These are phyloP conservation scores for Coniosporium tulheliwenetii DNA, from an alignment of 2,329 filamentous ascomycete species.

Conservation along the genomic window DNA sequence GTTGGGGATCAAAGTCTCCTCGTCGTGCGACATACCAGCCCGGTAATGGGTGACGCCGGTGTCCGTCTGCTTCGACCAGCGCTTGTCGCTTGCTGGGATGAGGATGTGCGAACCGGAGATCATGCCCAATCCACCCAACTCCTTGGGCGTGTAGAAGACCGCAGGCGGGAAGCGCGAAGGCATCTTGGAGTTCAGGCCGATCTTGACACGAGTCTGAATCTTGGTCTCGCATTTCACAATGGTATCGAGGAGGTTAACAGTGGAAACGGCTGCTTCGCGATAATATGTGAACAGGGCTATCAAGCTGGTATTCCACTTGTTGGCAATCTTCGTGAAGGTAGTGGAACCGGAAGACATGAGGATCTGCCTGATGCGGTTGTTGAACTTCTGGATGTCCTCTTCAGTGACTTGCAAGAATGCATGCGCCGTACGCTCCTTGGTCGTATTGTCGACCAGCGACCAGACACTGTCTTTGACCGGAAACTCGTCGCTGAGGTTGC, in stretches of 20 bases:
- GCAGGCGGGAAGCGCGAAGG: conserved; percentile 95
- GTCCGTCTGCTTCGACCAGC: conserved; percentile 97
- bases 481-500: conserved; percentile 93
- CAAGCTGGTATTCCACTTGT: conserved; percentile 98
- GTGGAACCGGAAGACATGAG: conserved; percentile 99
- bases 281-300: conserved; percentile 98
- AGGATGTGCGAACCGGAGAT: conserved; percentile 97
- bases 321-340: conserved; percentile 98
- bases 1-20: conserved; percentile 94
- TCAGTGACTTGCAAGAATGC: conserved; percentile 96
- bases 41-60: conserved; percentile 94
- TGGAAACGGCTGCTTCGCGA: conserved; percentile 91
- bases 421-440: conserved; percentile 91
- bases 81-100: conserved; percentile 92
- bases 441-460: conserved; percentile 91
- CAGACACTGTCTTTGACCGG: conserved; percentile 96
- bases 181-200: conserved; percentile 98
- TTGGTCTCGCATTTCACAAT: conserved; percentile 99
- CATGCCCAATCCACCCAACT: conserved; percentile 93
- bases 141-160: conserved; percentile 97
- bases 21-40: conserved; percentile 94
- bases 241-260: conserved; percentile 82
- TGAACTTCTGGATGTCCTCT: conserved; percentile 97
- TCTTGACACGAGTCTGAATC: conserved; percentile 97
- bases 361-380: conserved; percentile 96